These are phyloP conservation scores for Marsdenia floribunda DNA, from an alignment of 257 asterid genomes.

Conservation along the genomic window DNA sequence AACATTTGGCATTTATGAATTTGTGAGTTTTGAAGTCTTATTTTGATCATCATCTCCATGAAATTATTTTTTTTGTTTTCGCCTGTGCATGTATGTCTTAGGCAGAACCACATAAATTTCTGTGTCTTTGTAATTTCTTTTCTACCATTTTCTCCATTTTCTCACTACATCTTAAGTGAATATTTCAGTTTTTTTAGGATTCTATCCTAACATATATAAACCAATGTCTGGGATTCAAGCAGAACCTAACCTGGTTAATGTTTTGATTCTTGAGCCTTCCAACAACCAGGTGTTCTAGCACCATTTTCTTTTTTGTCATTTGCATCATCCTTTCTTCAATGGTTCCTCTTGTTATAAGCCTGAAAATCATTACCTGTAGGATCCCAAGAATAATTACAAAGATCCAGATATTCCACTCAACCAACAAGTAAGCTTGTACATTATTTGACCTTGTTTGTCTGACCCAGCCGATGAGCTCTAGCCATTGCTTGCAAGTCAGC, in stretches of 20 bases:
- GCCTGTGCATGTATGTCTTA: too few relatives aligned
- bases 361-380: constrained; percentile 89
- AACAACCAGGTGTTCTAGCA: constrained; percentile 94
- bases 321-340: constrained; percentile 99
- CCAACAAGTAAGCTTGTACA: background rate
- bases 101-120: too few relatives aligned
- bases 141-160: background rate
- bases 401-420: constrained; percentile 17
- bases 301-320: constrained; percentile 99
- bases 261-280: constrained; percentile 92
- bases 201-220: too few relatives aligned
- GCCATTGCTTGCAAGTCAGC: constrained; percentile 99
- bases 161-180: too few relatives aligned
- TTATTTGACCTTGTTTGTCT: constrained; percentile 70
- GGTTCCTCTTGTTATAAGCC: constrained; percentile 83
- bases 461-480: constrained; percentile 99
- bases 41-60: too few relatives aligned
- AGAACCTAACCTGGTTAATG: constrained; percentile 71
- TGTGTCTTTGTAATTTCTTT: background rate
- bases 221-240: background rate
- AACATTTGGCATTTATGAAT: too few relatives aligned
- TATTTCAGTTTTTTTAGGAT: too few relatives aligned
- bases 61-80: too few relatives aligned
- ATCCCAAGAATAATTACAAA: constrained; percentile 17
- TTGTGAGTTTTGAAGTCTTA: too few relatives aligned